Evolutionary conservation across 805 yeast species (phyloP), one percentile per base, ranked within the genome.

Genomic region (Henningerozyma blattae): DNA sequence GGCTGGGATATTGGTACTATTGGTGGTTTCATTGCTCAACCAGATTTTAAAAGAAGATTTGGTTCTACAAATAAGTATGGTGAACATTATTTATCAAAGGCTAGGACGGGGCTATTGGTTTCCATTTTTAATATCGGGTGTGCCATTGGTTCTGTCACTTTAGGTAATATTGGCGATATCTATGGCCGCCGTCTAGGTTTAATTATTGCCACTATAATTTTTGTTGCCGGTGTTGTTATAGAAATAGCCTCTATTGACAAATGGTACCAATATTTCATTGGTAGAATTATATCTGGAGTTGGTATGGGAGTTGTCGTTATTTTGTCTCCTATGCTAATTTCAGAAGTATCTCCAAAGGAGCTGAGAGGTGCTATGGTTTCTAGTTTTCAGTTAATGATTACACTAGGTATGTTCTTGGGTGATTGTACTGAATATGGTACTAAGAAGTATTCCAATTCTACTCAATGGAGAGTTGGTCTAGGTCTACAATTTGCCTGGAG

Each of bases 1-100:
- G 86, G 86, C 32, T 78, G 76, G 67, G 86, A 78, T 58, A 74
- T 83, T 26, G 85, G 85, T 48, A 75, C 79, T 36, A 74, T 78
- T 49, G 75, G 81, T 14, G 83, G 84, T 35, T 68, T 77, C 40
- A 70, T 75, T 20, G 70, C 72, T 48, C 67, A 76, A 76, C 47
- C 65, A 15, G 75, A 75, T 41, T 76, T 67, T 51, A 50, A 58
- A 34, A 36, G 48, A 10, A 62, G 75, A 41, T 75, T 76, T 45
- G 82, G 80, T 39, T 54, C 58, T 31, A 20, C 20, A 5, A 48
- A 45, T 7, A 37, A 29, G 5, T 50, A 54, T 44, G 38, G 52
- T 12, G 48, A 44, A 6, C 34, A 28, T 7, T 51, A 55, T 44
- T 47, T 50, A 34, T 51, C 69, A 29, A 56, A 68, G 4, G 14